Conservation (phyloP, 2,329 filamentous ascomycete species). For the Trichophyton simii region DNA sequence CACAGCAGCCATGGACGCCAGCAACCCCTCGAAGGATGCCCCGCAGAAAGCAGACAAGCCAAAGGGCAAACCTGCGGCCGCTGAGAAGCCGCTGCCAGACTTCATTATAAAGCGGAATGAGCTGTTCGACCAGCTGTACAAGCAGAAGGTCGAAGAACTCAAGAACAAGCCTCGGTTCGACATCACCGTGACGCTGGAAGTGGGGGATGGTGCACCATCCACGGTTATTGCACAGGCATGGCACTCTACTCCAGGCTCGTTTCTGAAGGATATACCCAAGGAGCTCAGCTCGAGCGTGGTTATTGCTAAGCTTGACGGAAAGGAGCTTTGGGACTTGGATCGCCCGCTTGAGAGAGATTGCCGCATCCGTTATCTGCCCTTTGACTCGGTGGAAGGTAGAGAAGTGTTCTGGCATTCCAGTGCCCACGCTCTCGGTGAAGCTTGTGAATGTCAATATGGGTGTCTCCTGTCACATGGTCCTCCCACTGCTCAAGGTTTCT, state of each 20-base stretch:
- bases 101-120: conserved; percentile 75
- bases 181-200: conserved; percentile 38
- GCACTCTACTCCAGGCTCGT: conserved; percentile 79
- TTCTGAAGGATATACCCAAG: conserved; percentile 71
- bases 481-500: conserved; percentile 82
- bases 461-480: conserved; percentile 91
- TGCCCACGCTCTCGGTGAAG: conserved; percentile 91
- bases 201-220: conserved; percentile 30
- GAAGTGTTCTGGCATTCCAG: conserved; percentile 97
- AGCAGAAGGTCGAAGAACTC: conserved; percentile 66
- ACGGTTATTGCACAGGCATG: conserved; percentile 57
- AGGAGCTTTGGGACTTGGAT: conserved; percentile 81
- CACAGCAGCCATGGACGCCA: conserved; percentile 21
- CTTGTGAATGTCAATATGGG: conserved; percentile 77
- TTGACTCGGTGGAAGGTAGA: conserved; percentile 64
- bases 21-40: conserved; percentile 16
- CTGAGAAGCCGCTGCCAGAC: conserved; percentile 44
- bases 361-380: conserved; percentile 71
- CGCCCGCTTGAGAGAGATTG: conserved; percentile 80
- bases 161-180: conserved; percentile 37
- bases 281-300: conserved; percentile 69
- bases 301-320: conserved; percentile 69
- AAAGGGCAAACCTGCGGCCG: conserved; percentile 15
- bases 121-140: conserved; percentile 80
- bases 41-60: conserved; percentile 21